These are phyloP conservation scores for Dissoconium aciculare DNA, from an alignment of 2,329 filamentous ascomycete species.

Conservation along the genomic window DNA sequence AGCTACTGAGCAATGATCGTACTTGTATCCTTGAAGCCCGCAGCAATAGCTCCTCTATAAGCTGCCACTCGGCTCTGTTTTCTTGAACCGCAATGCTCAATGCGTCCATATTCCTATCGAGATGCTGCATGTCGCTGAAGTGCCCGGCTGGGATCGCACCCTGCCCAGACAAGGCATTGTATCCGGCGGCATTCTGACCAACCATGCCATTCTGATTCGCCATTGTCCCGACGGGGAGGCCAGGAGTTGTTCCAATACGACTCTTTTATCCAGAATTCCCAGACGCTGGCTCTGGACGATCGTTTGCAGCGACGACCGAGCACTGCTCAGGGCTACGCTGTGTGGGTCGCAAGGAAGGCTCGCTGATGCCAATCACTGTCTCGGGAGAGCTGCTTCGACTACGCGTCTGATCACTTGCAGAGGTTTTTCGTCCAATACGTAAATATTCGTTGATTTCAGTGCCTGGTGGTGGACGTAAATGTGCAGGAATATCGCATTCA, in stretches of 20 bases:
- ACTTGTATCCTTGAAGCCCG: slow-evolving; percentile 18
- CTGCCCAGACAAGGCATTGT: slow-evolving; percentile 15
- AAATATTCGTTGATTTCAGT: too few species aligned
- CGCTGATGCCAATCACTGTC: too few species aligned
- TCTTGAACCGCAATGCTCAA: slow-evolving; percentile 23
- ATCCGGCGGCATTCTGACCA: slow-evolving; percentile 15
- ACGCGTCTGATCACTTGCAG: too few species aligned
- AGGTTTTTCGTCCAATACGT: too few species aligned
- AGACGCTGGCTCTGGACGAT: too few species aligned
- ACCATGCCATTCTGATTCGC: slow-evolving; percentile 17
- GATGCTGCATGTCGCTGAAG: slow-evolving; percentile 25
- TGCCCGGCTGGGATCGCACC: slow-evolving; percentile 25
- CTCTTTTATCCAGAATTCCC: too few species aligned
- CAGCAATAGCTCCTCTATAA: slow-evolving; percentile 21
- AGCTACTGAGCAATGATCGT: slow-evolving; percentile 2
- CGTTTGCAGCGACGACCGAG: too few species aligned
- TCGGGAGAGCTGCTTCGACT: too few species aligned
- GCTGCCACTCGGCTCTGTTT: slow-evolving; percentile 23
- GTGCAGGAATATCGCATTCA: slow-evolving; percentile 1
- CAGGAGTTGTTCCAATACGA: too few species aligned
- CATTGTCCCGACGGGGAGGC: slow-evolving; percentile 7
- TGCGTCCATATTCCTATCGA: slow-evolving; percentile 24
- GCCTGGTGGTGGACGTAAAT: not conserved
- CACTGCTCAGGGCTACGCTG: too few species aligned
- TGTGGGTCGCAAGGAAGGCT: too few species aligned